Percentiles rank a stretch among this genome's conserved stretches.
Conservation (phyloP, 176 grass and related monocot species). For the Panicum miliaceum region DNA sequence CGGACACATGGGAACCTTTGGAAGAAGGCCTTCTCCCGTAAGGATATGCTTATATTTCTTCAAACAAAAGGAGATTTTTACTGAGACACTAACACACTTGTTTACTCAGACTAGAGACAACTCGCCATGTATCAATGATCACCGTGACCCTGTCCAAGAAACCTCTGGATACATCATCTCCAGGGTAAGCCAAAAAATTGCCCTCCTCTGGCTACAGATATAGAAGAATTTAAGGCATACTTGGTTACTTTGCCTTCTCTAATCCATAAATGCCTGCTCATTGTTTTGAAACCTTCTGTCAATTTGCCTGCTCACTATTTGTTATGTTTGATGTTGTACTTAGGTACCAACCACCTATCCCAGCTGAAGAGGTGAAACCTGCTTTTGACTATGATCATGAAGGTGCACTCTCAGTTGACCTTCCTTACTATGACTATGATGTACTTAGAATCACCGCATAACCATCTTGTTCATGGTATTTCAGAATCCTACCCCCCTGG, state of each 20-base stretch:
- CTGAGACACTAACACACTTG: constrained; percentile 11
- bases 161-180: constrained; percentile 64
- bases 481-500: constrained; percentile 54
- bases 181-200: constrained; percentile 62
- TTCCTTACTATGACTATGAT: not conserved
- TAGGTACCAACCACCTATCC: constrained; percentile 90
- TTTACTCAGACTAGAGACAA: constrained; percentile 81
- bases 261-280: not conserved
- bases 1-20: constrained; percentile 90
- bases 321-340: constrained; percentile 24
- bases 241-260: not conserved
- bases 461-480: not conserved
- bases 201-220: not conserved
- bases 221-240: not conserved
- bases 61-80: constrained; percentile 32
- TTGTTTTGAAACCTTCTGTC: not conserved
- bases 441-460: not conserved
- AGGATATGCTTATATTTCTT: constrained; percentile 35
- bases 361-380: constrained; percentile 70
- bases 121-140: constrained; percentile 85
- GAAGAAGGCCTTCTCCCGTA: constrained; percentile 96
- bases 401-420: constrained; percentile 39
- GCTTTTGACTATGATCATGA: constrained; percentile 75
- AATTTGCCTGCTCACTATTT: constrained; percentile 22
- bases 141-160: constrained; percentile 85